Base-by-base conservation (phyloP, 352 stramenopile species). In the Pythium dissimile region DNA sequence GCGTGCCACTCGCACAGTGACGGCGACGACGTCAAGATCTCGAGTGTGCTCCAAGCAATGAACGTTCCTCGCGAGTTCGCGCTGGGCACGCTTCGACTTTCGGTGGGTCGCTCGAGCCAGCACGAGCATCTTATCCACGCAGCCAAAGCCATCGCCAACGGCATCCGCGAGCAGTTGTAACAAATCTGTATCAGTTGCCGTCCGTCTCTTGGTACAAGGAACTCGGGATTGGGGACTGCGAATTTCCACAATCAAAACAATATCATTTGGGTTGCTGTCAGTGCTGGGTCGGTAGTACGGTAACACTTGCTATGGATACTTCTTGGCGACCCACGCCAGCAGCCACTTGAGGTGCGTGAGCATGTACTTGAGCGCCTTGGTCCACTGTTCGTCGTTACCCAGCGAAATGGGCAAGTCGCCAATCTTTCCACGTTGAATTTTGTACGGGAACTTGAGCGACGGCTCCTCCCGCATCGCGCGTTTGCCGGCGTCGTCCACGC, bases 31-130 rank as follows among this genome's bases (percentile, higher is more conserved):
- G 71, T 76, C 46, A 77, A 75, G 42, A 77, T 97, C 27, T 97
- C 89, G 21, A 69, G 92, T 47, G 89, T 99, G 24, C 83, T 99
- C 11, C 57, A 80, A 42, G 95, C 96, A 24, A 98, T 99, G 88
- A 61, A 89, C 52, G 84, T 99, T 5, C 80, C 83, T 7, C 57
- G 68, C 0, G 78, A 93, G 47, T 97, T 87, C 62, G 96, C 91
- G 5, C 71, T 90, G 12, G 96, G 97, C 37, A 99, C 96, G 10
- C 62, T 99, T 37, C 78, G 97, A 18, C 75, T 99, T 26, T 98
- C 90, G 18, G 85, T 99, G 16, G 96, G 96, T 12, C 80, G 92
- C 21, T 72, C 85, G 54, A 98, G 93, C 12, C 97, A 82, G 1
- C 56, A 78, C 27, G 71, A 93, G 55, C 93, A 99, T 47, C 59